A percentile compares a stretch with the other conserved stretches of the same genome.
Conservation (phyloP, 2,329 filamentous ascomycete genomes). For the Pseudocercospora musae region DNA sequence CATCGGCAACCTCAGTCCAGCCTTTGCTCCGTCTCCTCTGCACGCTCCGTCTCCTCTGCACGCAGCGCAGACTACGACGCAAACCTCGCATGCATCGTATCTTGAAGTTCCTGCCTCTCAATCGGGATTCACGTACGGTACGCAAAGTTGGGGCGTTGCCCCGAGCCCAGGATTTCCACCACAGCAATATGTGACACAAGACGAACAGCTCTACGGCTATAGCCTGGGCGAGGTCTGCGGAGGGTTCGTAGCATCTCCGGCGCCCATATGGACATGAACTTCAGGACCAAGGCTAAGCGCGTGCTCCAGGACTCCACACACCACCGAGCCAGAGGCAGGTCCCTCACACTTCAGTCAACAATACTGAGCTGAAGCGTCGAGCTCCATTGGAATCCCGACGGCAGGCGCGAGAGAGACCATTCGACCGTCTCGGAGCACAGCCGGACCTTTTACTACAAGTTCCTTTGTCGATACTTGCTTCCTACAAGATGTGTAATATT, state of each 20-base stretch:
- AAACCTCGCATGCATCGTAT: constrained; percentile 35
- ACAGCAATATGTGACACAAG: constrained; percentile 36
- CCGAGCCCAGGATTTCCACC: constrained; percentile 36
- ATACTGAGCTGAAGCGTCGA: constrained; percentile 1
- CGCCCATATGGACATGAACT: constrained; percentile 35
- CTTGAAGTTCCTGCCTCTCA: constrained; percentile 43
- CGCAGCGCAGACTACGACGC: constrained; percentile 31
- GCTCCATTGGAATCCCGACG: neutral
- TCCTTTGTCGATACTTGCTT: constrained; percentile 10
- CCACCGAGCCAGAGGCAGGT: constrained; percentile 20
- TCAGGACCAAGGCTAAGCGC: constrained; percentile 26
- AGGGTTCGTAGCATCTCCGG: constrained; percentile 35
- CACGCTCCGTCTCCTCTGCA: constrained; percentile 46
- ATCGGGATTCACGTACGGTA: constrained; percentile 31
- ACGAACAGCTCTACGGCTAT: constrained; percentile 39
- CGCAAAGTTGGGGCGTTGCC: constrained; percentile 33
- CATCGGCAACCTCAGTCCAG: constrained; percentile 48
- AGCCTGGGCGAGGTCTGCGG: constrained; percentile 29
- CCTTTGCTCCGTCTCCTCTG: constrained; percentile 48
- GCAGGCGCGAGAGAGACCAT: neutral
- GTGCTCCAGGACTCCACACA: constrained; percentile 28
- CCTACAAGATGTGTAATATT: constrained; percentile 1
- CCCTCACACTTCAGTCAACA: constrained; percentile 14
- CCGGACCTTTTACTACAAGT: neutral
- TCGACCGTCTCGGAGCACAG: neutral